phyloP scores from a whole-genome alignment of 2,329 filamentous ascomycete species.

The Thelonectria olida region DNA sequence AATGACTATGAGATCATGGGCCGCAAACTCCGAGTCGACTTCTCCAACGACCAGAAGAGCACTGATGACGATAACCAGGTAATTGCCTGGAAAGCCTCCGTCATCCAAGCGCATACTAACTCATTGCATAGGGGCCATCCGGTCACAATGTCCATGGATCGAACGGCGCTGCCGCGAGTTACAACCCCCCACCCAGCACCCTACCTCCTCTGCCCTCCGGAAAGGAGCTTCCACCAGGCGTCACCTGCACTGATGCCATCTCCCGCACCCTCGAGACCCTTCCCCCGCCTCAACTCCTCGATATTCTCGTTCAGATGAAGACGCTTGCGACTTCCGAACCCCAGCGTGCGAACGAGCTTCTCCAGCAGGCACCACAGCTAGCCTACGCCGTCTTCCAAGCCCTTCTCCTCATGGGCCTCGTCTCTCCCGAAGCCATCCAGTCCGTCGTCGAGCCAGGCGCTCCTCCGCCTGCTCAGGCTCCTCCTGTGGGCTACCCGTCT shows the following conservation, averaged over 20 bases:
- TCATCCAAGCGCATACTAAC: not conserved
- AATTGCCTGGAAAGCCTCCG: not conserved
- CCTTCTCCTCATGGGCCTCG: constrained; percentile 89
- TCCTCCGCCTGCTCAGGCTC: constrained; percentile 46
- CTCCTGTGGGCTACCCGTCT: constrained; percentile 46
- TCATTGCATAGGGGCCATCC: constrained; percentile 26
- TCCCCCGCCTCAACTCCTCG: constrained; percentile 87
- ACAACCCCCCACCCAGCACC: constrained; percentile 54
- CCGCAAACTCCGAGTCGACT: constrained; percentile 92
- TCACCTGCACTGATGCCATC: constrained; percentile 90
- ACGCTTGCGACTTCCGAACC: constrained; percentile 84
- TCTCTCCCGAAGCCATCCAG: constrained; percentile 83
- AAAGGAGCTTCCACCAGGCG: constrained; percentile 81
- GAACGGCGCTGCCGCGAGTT: constrained; percentile 46
- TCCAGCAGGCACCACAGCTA: constrained; percentile 90
- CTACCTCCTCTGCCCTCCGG: constrained; percentile 87
- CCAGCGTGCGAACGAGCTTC: constrained; percentile 82
- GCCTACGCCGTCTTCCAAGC: constrained; percentile 96
- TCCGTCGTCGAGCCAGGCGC: constrained; percentile 76
- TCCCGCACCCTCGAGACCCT: constrained; percentile 89
- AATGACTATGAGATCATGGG: constrained; percentile 97
- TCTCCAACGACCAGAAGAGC: constrained; percentile 88
- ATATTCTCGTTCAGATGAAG: constrained; percentile 96
- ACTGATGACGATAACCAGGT: constrained; percentile 62
- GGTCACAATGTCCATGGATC: constrained; percentile 39